A percentile compares a stretch with the other conserved stretches of the same genome.
Conservation (phyloP, 1,284 basidiomycete species). For the Sporisorium sorghi region DNA sequence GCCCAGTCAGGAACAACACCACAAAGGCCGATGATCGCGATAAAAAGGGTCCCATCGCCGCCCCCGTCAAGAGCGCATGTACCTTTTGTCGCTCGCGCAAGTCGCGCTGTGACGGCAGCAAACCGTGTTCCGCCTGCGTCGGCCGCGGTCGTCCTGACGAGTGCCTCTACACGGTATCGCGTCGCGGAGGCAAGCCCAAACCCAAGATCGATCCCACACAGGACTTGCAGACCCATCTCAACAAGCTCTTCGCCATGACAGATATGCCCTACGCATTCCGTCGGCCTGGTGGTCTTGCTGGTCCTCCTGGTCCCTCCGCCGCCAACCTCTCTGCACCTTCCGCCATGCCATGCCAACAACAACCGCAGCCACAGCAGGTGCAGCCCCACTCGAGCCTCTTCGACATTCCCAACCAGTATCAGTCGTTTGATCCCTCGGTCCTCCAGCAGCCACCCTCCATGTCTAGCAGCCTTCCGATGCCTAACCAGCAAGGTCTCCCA, state of each 20-base stretch:
- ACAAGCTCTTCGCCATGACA: constrained; percentile 58
- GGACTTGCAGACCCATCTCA: constrained; percentile 55
- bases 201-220: constrained; percentile 50
- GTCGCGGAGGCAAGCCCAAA: constrained; percentile 65
- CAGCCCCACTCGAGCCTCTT: constrained; percentile 34
- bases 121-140: constrained; percentile 60
- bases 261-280: constrained; percentile 58
- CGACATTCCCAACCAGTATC: constrained; percentile 32
- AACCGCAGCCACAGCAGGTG: constrained; percentile 10
- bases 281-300: constrained; percentile 50
- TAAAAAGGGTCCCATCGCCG: constrained; percentile 52
- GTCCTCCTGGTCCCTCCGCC: constrained; percentile 24
- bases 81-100: constrained; percentile 60
- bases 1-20: constrained; percentile 35
- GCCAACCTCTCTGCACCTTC: constrained; percentile 12
- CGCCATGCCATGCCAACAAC: constrained; percentile 12
- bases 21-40: constrained; percentile 41
- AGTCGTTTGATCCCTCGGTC: constrained; percentile 30
- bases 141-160: constrained; percentile 54
- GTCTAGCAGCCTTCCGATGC: constrained; percentile 12
- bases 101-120: constrained; percentile 64
- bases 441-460: constrained; percentile 23
- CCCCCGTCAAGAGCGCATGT: constrained; percentile 59
- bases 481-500: constrained; percentile 11
- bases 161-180: constrained; percentile 61